These are phyloP conservation scores for Clavispora vitiphila DNA, from an alignment of 805 yeast species.

Conservation along the genomic window DNA sequence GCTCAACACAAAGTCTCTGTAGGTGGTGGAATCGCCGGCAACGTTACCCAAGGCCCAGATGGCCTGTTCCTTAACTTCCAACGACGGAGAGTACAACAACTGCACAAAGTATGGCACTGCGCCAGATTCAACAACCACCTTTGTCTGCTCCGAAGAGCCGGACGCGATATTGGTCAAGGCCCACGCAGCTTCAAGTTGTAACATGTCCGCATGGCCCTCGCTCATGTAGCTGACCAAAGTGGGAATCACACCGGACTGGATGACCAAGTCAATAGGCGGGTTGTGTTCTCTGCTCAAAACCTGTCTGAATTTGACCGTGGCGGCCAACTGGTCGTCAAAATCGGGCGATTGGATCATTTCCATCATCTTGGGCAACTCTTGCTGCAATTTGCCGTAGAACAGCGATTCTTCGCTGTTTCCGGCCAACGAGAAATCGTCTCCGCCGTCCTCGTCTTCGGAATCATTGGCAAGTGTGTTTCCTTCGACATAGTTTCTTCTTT, in stretches of 20 bases:
- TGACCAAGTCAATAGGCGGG: conserved; percentile 93
- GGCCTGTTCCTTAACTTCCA: conserved; percentile 96
- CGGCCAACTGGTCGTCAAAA: conserved; percentile 74
- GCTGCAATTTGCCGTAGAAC: conserved; percentile 37
- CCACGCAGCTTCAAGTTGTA: conserved; percentile 99
- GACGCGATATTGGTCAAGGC: conserved; percentile 98
- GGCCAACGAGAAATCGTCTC: conserved; percentile 23
- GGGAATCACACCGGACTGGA: conserved; percentile 91
- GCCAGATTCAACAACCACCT: conserved; percentile 84
- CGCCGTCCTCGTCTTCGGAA: conserved; percentile 39
- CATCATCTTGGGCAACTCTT: conserved; percentile 82
- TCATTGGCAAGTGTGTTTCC: conserved; percentile 31
- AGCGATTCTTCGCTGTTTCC: conserved; percentile 47
- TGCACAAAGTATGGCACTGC: conserved; percentile 91
- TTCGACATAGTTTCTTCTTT: conserved; percentile 75
- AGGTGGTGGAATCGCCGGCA: conserved; percentile 91
- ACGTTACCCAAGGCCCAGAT: conserved; percentile 99
- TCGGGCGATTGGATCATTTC: conserved; percentile 71
- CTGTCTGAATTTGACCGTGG: conserved; percentile 91
- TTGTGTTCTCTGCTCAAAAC: conserved; percentile 88
- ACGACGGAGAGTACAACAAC: conserved; percentile 70
- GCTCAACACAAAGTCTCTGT: conserved; percentile 82
- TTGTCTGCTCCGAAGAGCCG: conserved; percentile 85
- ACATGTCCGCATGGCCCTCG: conserved; percentile 67
- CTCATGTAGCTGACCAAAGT: conserved; percentile 82